Conservation (phyloP, 768 basidiomycete genomes). For the Podaxis sp. region DNA sequence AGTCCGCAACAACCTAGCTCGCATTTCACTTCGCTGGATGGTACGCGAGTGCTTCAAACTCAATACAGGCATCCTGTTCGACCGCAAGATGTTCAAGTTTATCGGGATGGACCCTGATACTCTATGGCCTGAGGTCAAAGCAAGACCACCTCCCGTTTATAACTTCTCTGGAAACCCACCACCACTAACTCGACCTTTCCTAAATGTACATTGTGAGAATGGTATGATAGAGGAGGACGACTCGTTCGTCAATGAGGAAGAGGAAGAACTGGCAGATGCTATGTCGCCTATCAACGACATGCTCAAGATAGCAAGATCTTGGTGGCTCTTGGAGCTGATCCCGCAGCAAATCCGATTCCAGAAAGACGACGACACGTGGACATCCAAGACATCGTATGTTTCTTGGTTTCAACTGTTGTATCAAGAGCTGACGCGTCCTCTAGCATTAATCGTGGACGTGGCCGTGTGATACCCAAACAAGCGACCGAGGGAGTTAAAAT, state of each 20-base stretch:
- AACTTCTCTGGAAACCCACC: constrained; percentile 21
- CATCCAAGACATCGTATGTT: constrained; percentile 31
- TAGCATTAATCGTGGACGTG: constrained; percentile 38
- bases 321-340: constrained; percentile 66
- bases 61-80: constrained; percentile 57
- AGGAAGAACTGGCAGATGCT: constrained; percentile 59
- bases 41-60: constrained; percentile 57
- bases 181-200: constrained; percentile 15
- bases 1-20: constrained; percentile 54
- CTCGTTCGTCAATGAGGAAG: constrained; percentile 44
- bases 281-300: constrained; percentile 51
- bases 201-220: constrained; percentile 18
- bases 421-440: background rate
- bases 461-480: constrained; percentile 39
- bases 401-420: background rate
- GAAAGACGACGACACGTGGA: constrained; percentile 36
- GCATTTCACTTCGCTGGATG: constrained; percentile 78
- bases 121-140: constrained; percentile 40
- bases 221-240: constrained; percentile 20
- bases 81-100: constrained; percentile 37
- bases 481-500: constrained; percentile 29
- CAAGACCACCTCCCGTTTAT: constrained; percentile 35
- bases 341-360: constrained; percentile 38
- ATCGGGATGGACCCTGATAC: constrained; percentile 42
- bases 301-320: constrained; percentile 37